These are phyloP conservation scores for Favolaschia claudopus DNA, from an alignment of 768 basidiomycete species.

Conservation along the genomic window DNA sequence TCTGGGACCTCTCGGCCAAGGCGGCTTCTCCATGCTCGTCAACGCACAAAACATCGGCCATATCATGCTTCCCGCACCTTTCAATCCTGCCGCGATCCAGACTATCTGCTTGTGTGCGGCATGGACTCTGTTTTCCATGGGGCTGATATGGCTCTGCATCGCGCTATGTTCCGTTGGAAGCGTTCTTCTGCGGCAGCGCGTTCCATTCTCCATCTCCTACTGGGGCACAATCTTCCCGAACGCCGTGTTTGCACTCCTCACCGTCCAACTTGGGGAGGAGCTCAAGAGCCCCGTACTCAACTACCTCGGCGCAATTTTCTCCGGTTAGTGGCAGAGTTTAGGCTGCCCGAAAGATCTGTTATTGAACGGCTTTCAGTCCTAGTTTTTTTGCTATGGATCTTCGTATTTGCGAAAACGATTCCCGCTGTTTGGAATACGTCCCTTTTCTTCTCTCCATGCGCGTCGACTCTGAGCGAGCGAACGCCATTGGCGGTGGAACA, in stretches of 20 bases:
- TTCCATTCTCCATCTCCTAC: conserved; percentile 55
- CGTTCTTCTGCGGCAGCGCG: conserved; percentile 37
- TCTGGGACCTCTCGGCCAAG: conserved; percentile 67
- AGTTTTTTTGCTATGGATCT: too few relatives aligned
- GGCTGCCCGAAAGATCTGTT: too few relatives aligned
- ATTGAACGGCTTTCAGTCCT: too few relatives aligned
- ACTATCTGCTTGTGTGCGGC: conserved; percentile 54
- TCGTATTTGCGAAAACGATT: too few relatives aligned
- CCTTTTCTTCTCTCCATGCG: too few relatives aligned
- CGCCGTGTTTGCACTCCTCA: conserved; percentile 58
- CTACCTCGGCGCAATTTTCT: conserved; percentile 61
- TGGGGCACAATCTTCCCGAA: conserved; percentile 68
- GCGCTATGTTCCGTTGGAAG: conserved; percentile 49
- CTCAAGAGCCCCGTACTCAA: conserved; percentile 60
- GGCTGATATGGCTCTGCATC: conserved; percentile 57
- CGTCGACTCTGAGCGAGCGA: too few relatives aligned
- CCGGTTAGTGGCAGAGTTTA: too few relatives aligned
- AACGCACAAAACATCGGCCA: conserved; percentile 53
- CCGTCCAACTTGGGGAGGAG: conserved; percentile 55
- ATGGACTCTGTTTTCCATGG: conserved; percentile 62
- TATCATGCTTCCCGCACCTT: conserved; percentile 52
- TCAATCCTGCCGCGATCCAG: conserved; percentile 53
- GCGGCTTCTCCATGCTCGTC: conserved; percentile 56
- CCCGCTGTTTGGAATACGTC: too few relatives aligned
- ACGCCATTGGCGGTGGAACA: too few relatives aligned